Percentiles rank a stretch among this genome's conserved stretches.
phyloP scores from a whole-genome alignment of 768 basidiomycete species.

The Kondoa subrosea region DNA sequence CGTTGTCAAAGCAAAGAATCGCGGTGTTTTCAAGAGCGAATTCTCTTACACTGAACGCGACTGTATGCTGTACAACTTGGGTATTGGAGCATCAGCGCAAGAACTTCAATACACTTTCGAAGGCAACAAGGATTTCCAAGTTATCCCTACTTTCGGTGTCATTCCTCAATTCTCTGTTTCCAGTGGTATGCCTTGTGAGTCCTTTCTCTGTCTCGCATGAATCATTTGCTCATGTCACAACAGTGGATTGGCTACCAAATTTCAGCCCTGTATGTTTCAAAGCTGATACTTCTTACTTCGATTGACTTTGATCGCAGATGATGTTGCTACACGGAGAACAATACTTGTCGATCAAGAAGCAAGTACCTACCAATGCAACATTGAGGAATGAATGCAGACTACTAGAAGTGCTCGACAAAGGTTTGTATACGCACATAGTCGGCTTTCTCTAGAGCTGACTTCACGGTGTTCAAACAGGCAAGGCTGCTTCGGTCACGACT shows the following conservation, averaged over 20 bases:
- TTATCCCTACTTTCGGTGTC: slow-evolving; percentile 86
- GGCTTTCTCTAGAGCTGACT: slow-evolving; percentile 6
- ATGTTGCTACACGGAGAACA: slow-evolving; percentile 98
- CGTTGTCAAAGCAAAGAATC: slow-evolving; percentile 64
- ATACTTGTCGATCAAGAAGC: slow-evolving; percentile 62
- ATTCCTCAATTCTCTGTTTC: slow-evolving; percentile 74
- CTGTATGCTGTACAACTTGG: slow-evolving; percentile 85
- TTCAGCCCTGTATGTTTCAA: slow-evolving; percentile 64
- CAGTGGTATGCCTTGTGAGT: slow-evolving; percentile 38
- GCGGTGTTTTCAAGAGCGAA: slow-evolving; percentile 39
- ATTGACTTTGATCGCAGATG: slow-evolving; percentile 40
- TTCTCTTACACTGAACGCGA: slow-evolving; percentile 75
- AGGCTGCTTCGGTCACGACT: slow-evolving; percentile 73
- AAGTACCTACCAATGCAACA: slow-evolving; percentile 68
- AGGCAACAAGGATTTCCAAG: slow-evolving; percentile 64
- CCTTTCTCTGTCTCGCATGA: not conserved
- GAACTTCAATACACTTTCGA: slow-evolving; percentile 87
- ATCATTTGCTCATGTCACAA: slow-evolving; percentile 1
- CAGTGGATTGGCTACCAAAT: slow-evolving; percentile 75
- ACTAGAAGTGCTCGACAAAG: slow-evolving; percentile 38
- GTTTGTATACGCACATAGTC: not conserved
- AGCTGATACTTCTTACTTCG: not conserved
- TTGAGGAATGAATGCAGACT: slow-evolving; percentile 59
- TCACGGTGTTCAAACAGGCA: slow-evolving; percentile 50
- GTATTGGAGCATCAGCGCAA: slow-evolving; percentile 79